phyloP scores from a whole-genome alignment of 129 eudicot species.

The Arctium lappa region DNA sequence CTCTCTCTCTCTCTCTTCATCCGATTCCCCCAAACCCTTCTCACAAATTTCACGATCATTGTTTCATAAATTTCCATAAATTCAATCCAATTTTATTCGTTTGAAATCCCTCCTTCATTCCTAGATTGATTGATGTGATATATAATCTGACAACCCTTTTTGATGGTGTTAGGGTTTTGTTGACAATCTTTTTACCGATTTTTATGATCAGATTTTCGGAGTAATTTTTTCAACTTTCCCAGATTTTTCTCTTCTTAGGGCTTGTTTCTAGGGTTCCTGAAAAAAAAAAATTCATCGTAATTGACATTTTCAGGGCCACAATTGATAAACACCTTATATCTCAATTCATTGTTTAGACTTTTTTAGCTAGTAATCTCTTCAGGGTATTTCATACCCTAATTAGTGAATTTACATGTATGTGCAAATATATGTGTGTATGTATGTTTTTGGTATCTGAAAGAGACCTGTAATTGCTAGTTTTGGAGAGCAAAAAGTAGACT shows the following conservation, averaged over 20 bases:
- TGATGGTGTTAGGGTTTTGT: slow-evolving; percentile 22
- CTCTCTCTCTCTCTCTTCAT: slow-evolving; percentile 2
- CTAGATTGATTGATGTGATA: slow-evolving; percentile 4
- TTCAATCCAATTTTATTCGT: slow-evolving; percentile 7
- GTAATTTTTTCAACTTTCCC: slow-evolving; percentile 1
- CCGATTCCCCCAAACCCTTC: slow-evolving; percentile 29
- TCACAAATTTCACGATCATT: slow-evolving; percentile 9
- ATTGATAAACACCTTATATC: background rate
- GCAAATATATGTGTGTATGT: slow-evolving; percentile 3
- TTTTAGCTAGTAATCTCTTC: background rate
- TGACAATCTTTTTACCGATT: slow-evolving; percentile 26
- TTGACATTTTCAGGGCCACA: slow-evolving; percentile 19
- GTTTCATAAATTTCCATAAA: background rate
- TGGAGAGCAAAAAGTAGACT: background rate
- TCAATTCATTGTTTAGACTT: background rate
- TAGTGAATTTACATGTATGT: slow-evolving; percentile 2
- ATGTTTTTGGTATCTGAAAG: slow-evolving; percentile 6
- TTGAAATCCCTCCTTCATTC: background rate
- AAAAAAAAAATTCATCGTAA: background rate
- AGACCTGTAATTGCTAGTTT: slow-evolving; percentile 1
- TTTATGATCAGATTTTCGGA: slow-evolving; percentile 18
- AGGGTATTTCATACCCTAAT: background rate
- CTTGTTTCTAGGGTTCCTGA: slow-evolving; percentile 12
- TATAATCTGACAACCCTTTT: slow-evolving; percentile 4
- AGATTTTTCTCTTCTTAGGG: background rate